A percentile compares a stretch with the other conserved stretches of the same genome.
Evolutionary conservation across 331 rosid genomes (phyloP).

Genomic region (Dryas integrifolia): DNA sequence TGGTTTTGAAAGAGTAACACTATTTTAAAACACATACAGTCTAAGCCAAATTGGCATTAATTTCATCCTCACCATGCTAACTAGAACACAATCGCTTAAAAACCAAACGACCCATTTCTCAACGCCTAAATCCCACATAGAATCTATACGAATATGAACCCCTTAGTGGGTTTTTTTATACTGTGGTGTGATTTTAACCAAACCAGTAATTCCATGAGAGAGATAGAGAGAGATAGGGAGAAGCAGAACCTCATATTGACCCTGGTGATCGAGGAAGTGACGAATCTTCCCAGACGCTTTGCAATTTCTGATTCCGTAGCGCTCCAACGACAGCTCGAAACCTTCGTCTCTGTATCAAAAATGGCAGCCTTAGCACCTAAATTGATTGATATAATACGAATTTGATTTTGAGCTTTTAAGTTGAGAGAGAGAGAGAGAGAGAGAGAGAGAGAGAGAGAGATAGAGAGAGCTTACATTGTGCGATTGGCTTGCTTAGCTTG

Average conservation of each 20-base stretch:
- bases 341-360: constrained; percentile 48
- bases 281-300: constrained; percentile 58
- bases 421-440: too few species aligned
- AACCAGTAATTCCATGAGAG: background rate
- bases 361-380: background rate
- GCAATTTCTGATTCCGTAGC: constrained; percentile 52
- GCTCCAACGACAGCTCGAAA: constrained; percentile 60
- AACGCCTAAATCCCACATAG: constrained; percentile 1
- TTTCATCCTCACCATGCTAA: background rate
- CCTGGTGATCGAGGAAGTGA: constrained; percentile 55
- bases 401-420: background rate
- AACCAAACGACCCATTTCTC: background rate
- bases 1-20: background rate
- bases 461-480: constrained; percentile 33
- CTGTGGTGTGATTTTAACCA: too few species aligned
- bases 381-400: background rate
- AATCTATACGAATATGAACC: background rate
- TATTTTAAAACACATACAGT: background rate
- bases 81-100: background rate
- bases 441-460: background rate
- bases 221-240: background rate
- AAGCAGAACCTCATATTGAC: constrained; percentile 44
- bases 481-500: constrained; percentile 34
- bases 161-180: background rate
- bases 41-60: background rate